phyloP scores from a whole-genome alignment of 331 rosid species.

The Malus hybrid region DNA sequence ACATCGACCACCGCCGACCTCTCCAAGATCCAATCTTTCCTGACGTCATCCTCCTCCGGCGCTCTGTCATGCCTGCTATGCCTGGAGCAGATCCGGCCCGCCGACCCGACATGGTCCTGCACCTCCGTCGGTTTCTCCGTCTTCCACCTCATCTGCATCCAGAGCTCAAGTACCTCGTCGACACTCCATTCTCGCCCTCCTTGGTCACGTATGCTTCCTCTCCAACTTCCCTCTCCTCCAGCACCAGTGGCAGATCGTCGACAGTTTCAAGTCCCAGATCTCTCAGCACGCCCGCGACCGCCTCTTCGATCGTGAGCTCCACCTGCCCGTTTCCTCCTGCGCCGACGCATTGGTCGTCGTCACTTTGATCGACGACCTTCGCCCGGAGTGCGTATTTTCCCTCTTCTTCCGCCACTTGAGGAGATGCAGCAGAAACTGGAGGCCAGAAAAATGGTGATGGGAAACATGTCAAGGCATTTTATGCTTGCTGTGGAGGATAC shows the following conservation, averaged over 20 bases:
- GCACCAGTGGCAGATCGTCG: too few relatives aligned
- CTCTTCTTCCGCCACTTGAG: conserved; percentile 26
- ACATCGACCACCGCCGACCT: conserved; percentile 55
- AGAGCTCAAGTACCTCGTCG: conserved; percentile 23
- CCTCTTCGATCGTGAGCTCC: too few relatives aligned
- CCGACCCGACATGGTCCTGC: conserved; percentile 94
- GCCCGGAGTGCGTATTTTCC: too few relatives aligned
- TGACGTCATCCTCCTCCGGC: conserved; percentile 86
- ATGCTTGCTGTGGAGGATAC: conserved; percentile 53
- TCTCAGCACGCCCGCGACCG: too few relatives aligned
- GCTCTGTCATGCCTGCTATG: conserved; percentile 88
- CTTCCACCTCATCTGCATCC: conserved; percentile 87
- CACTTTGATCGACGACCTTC: too few relatives aligned
- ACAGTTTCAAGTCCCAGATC: too few relatives aligned
- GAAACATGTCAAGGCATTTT: conserved; percentile 38
- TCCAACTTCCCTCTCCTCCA: too few relatives aligned
- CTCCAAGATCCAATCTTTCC: conserved; percentile 87
- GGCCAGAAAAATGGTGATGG: conserved; percentile 52
- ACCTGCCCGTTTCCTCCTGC: too few relatives aligned
- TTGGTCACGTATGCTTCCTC: too few relatives aligned
- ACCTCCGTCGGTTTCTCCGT: conserved; percentile 76
- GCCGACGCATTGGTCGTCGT: too few relatives aligned
- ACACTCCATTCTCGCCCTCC: too few relatives aligned
- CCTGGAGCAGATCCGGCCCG: conserved; percentile 77
- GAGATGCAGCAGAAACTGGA: conserved; percentile 73